Evolutionary conservation across 192 early-diverging fungal species (phyloP), one percentile per base, ranked within the genome.

Genomic region (Coemansia reversa): DNA sequence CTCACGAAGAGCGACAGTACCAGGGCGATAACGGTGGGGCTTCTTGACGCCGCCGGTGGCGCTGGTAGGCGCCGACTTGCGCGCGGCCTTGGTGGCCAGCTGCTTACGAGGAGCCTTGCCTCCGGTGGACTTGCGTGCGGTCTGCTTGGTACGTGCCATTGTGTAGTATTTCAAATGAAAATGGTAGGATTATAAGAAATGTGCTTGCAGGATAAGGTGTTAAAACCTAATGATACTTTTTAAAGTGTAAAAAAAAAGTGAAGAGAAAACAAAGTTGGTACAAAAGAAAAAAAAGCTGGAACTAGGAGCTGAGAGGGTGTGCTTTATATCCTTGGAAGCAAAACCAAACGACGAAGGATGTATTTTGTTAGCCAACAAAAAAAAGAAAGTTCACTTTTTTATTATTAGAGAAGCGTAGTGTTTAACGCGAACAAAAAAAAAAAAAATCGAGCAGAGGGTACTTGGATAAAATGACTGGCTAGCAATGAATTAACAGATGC

Each of bases 51-150:
- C 94, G 73, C 95, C 95, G 60, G 93, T 92, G 51, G 92, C 87
- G 65, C 50, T 58, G 47, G 51, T 35, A 45, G 89, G 91, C 12
- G 96, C 94, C n/a, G 92, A 92, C 85, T 96, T 99, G 86, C 95
- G 92, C 23, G 97, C 96, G 28, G 95, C 95, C 87, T 96, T 96
- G 78, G 95, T 98, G 58, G 93, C 93, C 53, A 90, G 86, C 82
- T 93, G 94, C 86, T 97, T 96, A 68, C 96, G 89, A 54, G 96
- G 96, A 24, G 95, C 95, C 83, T 98, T 98, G 73, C 97, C 97
- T 83, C 97, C 96, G 63, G 96, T 98, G 52, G 95, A 96, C 85
- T 98, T 98, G 82, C 96, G 91, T 50, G 96, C 94, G 63, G 94
- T 60, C 51, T 60, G 65, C 35, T 58, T 63, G 60, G 55, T 63